Base-by-base conservation (phyloP, 208 protist species). In the Blastocrithidia nonstop region DNA sequence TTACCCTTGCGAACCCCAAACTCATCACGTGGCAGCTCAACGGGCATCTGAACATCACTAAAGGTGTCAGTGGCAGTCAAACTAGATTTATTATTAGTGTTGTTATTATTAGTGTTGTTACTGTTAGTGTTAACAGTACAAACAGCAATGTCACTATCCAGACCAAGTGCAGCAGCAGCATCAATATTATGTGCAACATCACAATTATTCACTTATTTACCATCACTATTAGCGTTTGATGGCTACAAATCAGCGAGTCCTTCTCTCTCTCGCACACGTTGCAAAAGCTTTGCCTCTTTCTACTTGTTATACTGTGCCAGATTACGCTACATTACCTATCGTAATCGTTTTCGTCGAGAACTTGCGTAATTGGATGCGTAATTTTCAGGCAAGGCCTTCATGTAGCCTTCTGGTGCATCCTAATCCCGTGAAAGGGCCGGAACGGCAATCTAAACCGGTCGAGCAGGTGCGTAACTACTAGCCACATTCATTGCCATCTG, bases 1-100 rank as follows among this genome's bases (percentile, higher is more conserved):
- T 90, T 93, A 21, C 77, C 83, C 5, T 73, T 65, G 52, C 83
- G 74, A 19, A 95, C 87, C 22, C 83, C 87, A 50, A 75, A 79
- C 53, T 95, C 83, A 43, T 94, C 87, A 24, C 87, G 73, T 0
- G 87, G 87, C n/a, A 93, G 57, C 37, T 89, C 81, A 16, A 71
- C 29, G 2, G 87, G 87, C 79, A 95, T 88, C 15, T 70, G 54
- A 15, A 94, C 65, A 46, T 94, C 85, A 0, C 77, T 78, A 48
- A 70, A 88, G 43, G 85, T 35, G 29, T 35, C 29, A 35, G n/a
- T 35, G 29, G 29, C 29, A 11, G n/a, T n/a, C n/a, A n/a, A n/a
- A n/a, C n/a, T n/a, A n/a, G n/a, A n/a, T n/a, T n/a, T n/a, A n/a
- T n/a, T n/a, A n/a, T n/a, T n/a, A n/a, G n/a, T n/a, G n/a, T n/a